Evolutionary conservation across 805 yeast species (phyloP).

Genomic region (Yamadazyma phyllophila): DNA sequence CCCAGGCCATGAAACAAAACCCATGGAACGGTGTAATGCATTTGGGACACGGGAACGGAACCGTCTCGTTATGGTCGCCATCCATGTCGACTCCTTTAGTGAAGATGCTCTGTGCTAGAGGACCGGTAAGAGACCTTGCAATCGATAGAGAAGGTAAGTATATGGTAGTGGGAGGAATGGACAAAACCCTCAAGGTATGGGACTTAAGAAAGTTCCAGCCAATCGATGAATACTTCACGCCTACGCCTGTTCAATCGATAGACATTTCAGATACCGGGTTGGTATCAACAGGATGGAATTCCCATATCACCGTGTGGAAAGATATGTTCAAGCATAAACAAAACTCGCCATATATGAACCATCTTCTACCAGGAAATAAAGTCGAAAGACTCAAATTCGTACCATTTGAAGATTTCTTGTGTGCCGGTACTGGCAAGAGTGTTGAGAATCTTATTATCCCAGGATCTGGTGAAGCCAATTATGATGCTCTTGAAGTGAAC

Average conservation of each 20-base stretch:
- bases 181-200: slow-evolving; percentile 84
- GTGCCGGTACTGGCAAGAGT: slow-evolving; percentile 80
- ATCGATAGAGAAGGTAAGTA: slow-evolving; percentile 89
- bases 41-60: slow-evolving; percentile 90
- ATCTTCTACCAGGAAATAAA: slow-evolving; percentile 74
- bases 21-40: slow-evolving; percentile 96
- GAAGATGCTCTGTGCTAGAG: slow-evolving; percentile 75
- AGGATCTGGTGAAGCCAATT: slow-evolving; percentile 97
- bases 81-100: slow-evolving; percentile 81
- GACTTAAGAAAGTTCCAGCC: slow-evolving; percentile 83
- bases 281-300: slow-evolving; percentile 90
- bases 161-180: slow-evolving; percentile 92
- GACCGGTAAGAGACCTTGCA: slow-evolving; percentile 83
- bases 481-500: slow-evolving; percentile 87
- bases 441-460: slow-evolving; percentile 86
- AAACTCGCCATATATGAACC: slow-evolving; percentile 87
- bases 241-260: slow-evolving; percentile 81
- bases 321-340: slow-evolving; percentile 72
- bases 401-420: slow-evolving; percentile 95
- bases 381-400: slow-evolving; percentile 70
- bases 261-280: slow-evolving; percentile 86
- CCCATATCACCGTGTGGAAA: slow-evolving; percentile 93
- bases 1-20: slow-evolving; percentile 82
- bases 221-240: slow-evolving; percentile 65
- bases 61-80: slow-evolving; percentile 93